Conservation (phyloP, 768 basidiomycete genomes). For the Leccinum olivaceopallidum region DNA sequence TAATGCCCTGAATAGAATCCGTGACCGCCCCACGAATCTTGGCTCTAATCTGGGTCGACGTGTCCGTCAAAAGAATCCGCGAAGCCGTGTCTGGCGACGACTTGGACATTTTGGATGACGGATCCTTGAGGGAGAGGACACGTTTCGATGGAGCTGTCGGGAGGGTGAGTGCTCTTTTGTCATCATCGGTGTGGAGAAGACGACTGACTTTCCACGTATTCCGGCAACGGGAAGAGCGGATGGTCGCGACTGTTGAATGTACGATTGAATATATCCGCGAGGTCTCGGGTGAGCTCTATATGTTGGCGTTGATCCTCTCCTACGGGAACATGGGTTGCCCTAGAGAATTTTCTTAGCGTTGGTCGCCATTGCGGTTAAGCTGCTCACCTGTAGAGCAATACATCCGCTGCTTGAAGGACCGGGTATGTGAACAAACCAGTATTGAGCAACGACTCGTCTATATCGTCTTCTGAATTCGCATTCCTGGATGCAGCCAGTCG, state of each 20-base stretch:
- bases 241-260: slow-evolving; percentile 48
- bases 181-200: background rate
- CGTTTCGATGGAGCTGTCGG: slow-evolving; percentile 72
- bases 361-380: background rate
- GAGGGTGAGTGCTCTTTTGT: background rate
- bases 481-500: slow-evolving; percentile 75
- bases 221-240: slow-evolving; percentile 68
- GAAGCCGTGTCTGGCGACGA: slow-evolving; percentile 78
- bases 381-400: slow-evolving; percentile 77
- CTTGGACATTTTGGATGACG: slow-evolving; percentile 93
- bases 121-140: slow-evolving; percentile 84
- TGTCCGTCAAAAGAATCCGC: slow-evolving; percentile 85
- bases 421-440: slow-evolving; percentile 91
- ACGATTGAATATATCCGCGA: slow-evolving; percentile 82
- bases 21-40: slow-evolving; percentile 87
- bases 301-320: slow-evolving; percentile 97
- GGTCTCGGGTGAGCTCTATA: slow-evolving; percentile 81
- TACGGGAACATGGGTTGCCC: slow-evolving; percentile 92
- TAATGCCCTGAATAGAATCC: slow-evolving; percentile 73
- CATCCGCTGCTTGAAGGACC: slow-evolving; percentile 90
- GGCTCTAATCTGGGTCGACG: slow-evolving; percentile 51
- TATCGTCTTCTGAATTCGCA: slow-evolving; percentile 69
- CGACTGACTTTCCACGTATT: slow-evolving; percentile 69
- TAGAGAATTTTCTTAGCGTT: slow-evolving; percentile 26
- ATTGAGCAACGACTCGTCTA: slow-evolving; percentile 81